Evolutionary conservation across 768 basidiomycete genomes (phyloP), one percentile per base, ranked within the genome.

Genomic region (Mycena vitilis): DNA sequence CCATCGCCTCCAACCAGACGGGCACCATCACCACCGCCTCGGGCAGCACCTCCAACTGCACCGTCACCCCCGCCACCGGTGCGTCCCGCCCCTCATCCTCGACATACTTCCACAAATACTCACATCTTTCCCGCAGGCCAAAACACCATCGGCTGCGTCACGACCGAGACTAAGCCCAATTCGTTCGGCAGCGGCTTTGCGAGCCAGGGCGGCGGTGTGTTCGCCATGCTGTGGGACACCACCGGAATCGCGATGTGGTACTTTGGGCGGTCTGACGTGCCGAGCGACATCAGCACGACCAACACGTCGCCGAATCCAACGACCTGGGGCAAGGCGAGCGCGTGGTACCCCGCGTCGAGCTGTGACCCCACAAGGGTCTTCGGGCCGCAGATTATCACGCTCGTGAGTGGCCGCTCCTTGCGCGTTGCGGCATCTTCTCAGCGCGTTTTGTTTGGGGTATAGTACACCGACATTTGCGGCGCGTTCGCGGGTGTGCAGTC

Each of bases 311-410:
- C 91, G 16, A 79, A 86, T 67, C 91, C 91, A 5, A 75, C 80
- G 25, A 73, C 63, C 23, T 92, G 91, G 91, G 83, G 88, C 47
- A 78, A 79, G 16, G 89, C 91, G 12, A 80, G 83, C 73, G 91
- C 89, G 18, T 80, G 78, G 73, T 91, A 88, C 85, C 85, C 89
- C n/a, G 84, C 88, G 1, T 82, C 78, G 59, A 74, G 76, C 42
- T 91, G 90, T 77, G 77, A 85, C 72, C 88, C 89, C 10, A 84
- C 82, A 76, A 65, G 81, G 70, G 88, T 82, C 81, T 91, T 91
- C 79, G 80, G 83, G 65, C 76, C 85, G 60, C 86, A 91, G 75
- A 84, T 80, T 45, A 83, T 81, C 44, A 87, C 90, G 71, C 86
- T 91, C 60, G 87, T 84, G 61, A 56, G 16, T 51, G 67, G 6